Base-by-base conservation (phyloP, 106 monocot species). In the Amphibolis antarctica region DNA sequence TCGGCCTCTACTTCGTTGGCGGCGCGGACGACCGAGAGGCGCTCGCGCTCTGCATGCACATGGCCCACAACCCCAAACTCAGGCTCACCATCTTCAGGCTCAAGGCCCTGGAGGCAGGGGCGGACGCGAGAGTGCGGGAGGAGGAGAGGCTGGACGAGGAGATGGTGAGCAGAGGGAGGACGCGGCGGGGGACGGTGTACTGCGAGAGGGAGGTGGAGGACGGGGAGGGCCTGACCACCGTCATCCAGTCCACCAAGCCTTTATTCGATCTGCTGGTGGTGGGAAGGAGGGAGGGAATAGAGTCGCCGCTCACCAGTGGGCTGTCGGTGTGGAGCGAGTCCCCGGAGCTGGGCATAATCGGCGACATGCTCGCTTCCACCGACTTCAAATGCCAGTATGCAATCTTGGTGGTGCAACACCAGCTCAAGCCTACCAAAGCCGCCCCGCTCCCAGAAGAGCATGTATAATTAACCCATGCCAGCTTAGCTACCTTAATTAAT, bases 321-420 rank as follows among this genome's bases (percentile, higher is more conserved):
- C 42, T 88, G 56, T 75, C 83, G 42, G 65, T 58, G 76, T 88
- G 84, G 84, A 84, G 81, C 45, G 85, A 85, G 75, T 66, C 76
- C 62, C 72, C 75, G 19, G 85, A 56, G 28, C 14, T 56, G 28
- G 56, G 56, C 1, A 26, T 56, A 26, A 12, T 57, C 28, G 29
- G 56, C 26, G 56, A 29, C 56, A 15, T 57, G 56, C 25, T 57
- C 3, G 56, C 56, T 57, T 57, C 56, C 22, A 49, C 3, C 13
- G 48, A 36, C 7, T 36, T 36, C 36, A 36, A 36, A 2, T 36
- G 36, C 7, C 4, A 36, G 2, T 7, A 2, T 36, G 36, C 36
- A 36, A 36, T 36, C 36, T 36, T 36, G 36, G 36, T 36, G 36
- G 36, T 36, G 36, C 36, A 36, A 36, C 36, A 36, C 2, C 36